phyloP scores from a whole-genome alignment of 1,139 yeast species.

The Hansenula anomala region DNA sequence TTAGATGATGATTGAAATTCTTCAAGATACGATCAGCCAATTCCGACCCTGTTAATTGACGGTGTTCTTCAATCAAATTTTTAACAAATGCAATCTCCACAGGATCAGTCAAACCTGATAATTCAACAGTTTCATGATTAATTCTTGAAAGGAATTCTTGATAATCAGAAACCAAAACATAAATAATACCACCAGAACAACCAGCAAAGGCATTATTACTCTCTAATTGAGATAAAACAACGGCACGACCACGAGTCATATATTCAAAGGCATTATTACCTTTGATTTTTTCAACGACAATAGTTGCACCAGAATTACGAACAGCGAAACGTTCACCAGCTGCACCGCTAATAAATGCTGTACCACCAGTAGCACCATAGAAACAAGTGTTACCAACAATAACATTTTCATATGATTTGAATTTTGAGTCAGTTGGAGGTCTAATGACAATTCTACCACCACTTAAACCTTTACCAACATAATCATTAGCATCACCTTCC shows the following conservation, averaged over 20 bases:
- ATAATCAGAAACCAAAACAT: slow-evolving; percentile 84
- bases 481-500: slow-evolving; percentile 97
- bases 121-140: slow-evolving; percentile 78
- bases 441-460: slow-evolving; percentile 92
- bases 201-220: slow-evolving; percentile 94
- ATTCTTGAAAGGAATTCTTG: slow-evolving; percentile 84
- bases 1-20: slow-evolving; percentile 84
- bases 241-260: slow-evolving; percentile 99
- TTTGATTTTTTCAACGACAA: slow-evolving; percentile 87
- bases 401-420: slow-evolving; percentile 94
- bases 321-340: slow-evolving; percentile 99
- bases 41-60: slow-evolving; percentile 90
- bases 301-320: slow-evolving; percentile 96
- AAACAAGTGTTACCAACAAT: slow-evolving; percentile 96
- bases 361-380: slow-evolving; percentile 96
- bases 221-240: slow-evolving; percentile 87
- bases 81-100: slow-evolving; percentile 91
- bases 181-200: slow-evolving; percentile 99
- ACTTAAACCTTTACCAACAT: slow-evolving; percentile 94
- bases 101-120: slow-evolving; percentile 75
- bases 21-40: slow-evolving; percentile 78
- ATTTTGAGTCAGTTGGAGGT: slow-evolving; percentile 80
- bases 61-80: slow-evolving; percentile 91
- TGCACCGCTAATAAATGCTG: slow-evolving; percentile 91
- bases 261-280: slow-evolving; percentile 99